Conservation (phyloP, 495 filamentous ascomycete species). For the Stereocaulon alpinum region DNA sequence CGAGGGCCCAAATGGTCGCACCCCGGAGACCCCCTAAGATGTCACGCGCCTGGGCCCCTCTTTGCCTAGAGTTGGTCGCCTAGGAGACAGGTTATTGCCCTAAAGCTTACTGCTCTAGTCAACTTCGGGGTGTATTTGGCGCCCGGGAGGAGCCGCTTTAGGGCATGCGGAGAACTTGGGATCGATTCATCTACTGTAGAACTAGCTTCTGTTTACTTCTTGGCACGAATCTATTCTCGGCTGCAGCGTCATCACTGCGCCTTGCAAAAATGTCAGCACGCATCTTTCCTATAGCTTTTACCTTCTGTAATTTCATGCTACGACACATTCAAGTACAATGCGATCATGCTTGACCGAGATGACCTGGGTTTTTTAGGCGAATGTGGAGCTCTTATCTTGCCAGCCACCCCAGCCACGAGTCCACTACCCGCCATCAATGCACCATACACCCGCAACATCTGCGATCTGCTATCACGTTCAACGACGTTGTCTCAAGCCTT, state of each 20-base stretch:
- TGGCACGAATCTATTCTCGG: not conserved
- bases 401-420: slow-evolving; percentile 5
- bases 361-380: not conserved
- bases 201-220: not conserved
- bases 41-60: too few relatives aligned
- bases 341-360: not conserved
- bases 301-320: not conserved
- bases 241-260: not conserved
- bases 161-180: too few relatives aligned
- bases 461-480: not conserved
- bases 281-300: not conserved
- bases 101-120: too few relatives aligned
- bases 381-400: not conserved
- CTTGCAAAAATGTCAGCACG: not conserved
- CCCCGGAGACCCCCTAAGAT: too few relatives aligned
- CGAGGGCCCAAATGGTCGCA: too few relatives aligned
- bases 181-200: not conserved
- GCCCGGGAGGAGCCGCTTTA: too few relatives aligned
- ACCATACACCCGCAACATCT: not conserved
- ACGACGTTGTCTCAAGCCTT: not conserved
- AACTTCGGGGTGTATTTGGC: too few relatives aligned
- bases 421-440: not conserved
- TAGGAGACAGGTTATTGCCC: too few relatives aligned
- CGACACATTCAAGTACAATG: not conserved
- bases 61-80: too few relatives aligned